Base-by-base conservation (phyloP, 2,329 filamentous ascomycete species). In the Aspergillus unguis region DNA sequence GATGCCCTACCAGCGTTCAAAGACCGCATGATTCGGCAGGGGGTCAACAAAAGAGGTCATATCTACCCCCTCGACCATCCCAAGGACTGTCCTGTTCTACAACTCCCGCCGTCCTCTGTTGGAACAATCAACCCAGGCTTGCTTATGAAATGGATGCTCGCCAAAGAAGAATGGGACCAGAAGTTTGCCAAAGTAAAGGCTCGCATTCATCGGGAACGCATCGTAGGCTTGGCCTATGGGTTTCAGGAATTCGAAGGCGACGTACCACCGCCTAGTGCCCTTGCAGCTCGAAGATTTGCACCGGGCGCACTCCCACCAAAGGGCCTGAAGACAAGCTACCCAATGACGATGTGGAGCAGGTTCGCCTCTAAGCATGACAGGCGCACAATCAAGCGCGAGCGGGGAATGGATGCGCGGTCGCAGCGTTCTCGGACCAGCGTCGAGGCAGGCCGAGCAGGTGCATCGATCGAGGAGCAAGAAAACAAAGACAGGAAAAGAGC, bases 321-420 rank as follows among this genome's bases (percentile, higher is more conserved):
- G 23, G 60, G 56, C 8, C 58, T 55, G 4, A 64, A 73, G 59
- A 85, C 82, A 77, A 91, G 88, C 58, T 83, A 87, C 71, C 89
- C 87, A 6, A 77, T 96, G 69, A 83, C 85, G 2, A 75, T 96
- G 58, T 97, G 92, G 92, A 88, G 85, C 45, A 77, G 86, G 1
- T 95, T 91, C 88, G 91, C 90, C 10, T 92, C 87, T 42, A 95
- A 88, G 67, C 90, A 96, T 65, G 94, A 97, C 66, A 82, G 92
- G 69, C 79, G 79, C 56, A 88, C 87, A 0, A 79, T 95, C 10
- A 63, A 67, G 41, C 65, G 62, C 42, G 68, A 71, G 33, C 44
- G 58, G 2, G 57, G 59, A 7, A 57, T 63, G 40, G 63, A 62
- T 6, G 59, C 51, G 8, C 61, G 51, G 6, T 57, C 63, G 7